Base-by-base conservation (phyloP, 2,329 filamentous ascomycete genomes). In the Cytospora mali region DNA sequence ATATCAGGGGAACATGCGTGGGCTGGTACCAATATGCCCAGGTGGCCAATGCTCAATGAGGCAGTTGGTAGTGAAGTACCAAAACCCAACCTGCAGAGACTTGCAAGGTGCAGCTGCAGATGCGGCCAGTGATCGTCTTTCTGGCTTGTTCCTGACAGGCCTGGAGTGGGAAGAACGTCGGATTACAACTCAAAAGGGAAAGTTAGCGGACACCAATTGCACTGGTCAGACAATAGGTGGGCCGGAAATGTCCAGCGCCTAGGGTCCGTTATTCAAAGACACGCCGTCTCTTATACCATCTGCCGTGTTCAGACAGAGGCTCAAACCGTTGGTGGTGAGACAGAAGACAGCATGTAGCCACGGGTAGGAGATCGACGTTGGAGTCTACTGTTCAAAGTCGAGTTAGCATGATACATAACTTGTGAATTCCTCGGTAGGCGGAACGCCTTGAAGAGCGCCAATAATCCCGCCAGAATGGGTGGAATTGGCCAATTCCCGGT, bases 41-140 rank as follows among this genome's bases (percentile, higher is more conserved):
- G n/a, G n/a, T n/a, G 55, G 55, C 60, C 27, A 62, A 59, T 27
- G 54, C 54, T 58, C 61, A 48, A 57, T 62, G 39, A 51, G 53
- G 59, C 42, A 58, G 59, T 29, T 21, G 33, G 51, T 39, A 16
- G 42, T 31, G 23, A 23, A n/a, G 42, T 46, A 46, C 42, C n/a
- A 21, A 46, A 46, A 21, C 5, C 10, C 42, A 46, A 21, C 42
- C 18, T 23, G 42, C n/a, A 46, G 42, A 23, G n/a, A 3, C n/a
- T n/a, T 46, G 35, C 35, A 39, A 7, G 6, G 5, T 46, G 42
- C 42, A 46, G 42, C n/a, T 46, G 42, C 42, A 46, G 42, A 23
- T 46, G n/a, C 42, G 42, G 42, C 42, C n/a, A 18, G 42, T 23
- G n/a, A 46, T 46, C n/a, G 42, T n/a, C n/a, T 13, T 46, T 46